phyloP scores from a whole-genome alignment of 116 monocot species.

The Trichopus zeylanicus region DNA sequence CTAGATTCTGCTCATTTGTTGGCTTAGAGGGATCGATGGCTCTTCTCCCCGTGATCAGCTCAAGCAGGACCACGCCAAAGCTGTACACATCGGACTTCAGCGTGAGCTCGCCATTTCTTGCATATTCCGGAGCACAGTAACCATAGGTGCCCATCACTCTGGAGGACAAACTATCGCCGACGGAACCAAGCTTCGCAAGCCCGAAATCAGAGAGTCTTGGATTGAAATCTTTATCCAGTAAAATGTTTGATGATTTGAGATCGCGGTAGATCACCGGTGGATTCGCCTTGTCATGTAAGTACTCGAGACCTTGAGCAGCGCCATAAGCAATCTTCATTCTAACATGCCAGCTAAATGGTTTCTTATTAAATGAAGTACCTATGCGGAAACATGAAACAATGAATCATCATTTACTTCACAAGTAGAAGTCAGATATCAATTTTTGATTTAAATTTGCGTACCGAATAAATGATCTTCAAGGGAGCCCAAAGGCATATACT shows the following conservation, averaged over 20 bases:
- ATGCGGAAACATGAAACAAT: constrained; percentile 8
- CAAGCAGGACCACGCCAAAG: constrained; percentile 51
- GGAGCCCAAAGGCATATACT: constrained; percentile 32
- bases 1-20: constrained; percentile 31
- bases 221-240: constrained; percentile 33
- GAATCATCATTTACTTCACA: no score
- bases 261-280: constrained; percentile 58
- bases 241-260: constrained; percentile 43
- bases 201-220: constrained; percentile 52
- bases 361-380: constrained; percentile 24
- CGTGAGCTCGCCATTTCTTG: constrained; percentile 30
- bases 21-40: constrained; percentile 27
- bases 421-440: no score
- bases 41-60: constrained; percentile 41
- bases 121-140: constrained; percentile 43
- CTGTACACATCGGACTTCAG: constrained; percentile 51
- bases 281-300: constrained; percentile 44
- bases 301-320: constrained; percentile 43
- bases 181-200: constrained; percentile 35
- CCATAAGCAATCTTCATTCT: constrained; percentile 50
- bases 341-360: constrained; percentile 31
- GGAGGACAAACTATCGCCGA: constrained; percentile 28
- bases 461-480: constrained; percentile 38
- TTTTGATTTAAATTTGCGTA: constrained; percentile 2
- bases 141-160: constrained; percentile 55